Evolutionary conservation across 208 protist genomes (phyloP).

Genomic region (Leishmania mexicana): DNA sequence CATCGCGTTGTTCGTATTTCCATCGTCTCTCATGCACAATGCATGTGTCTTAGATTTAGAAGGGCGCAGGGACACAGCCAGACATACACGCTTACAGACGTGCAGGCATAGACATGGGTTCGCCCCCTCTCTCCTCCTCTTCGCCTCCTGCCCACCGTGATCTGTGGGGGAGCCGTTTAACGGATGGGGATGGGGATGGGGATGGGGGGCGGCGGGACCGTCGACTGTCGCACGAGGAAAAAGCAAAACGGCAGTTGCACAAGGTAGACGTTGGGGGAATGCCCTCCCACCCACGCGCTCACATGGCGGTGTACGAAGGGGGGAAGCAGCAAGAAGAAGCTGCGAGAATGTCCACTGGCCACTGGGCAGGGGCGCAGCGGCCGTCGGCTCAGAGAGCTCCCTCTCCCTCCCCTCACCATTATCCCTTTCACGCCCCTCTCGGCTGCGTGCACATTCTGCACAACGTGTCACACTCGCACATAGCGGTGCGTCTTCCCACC

Average conservation of each 20-base stretch:
- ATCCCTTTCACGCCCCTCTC: no score
- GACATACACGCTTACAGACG: neutral
- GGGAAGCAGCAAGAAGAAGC: neutral
- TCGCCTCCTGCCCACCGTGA: neutral
- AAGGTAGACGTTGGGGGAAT: neutral
- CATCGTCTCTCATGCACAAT: neutral
- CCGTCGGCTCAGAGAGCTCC: neutral
- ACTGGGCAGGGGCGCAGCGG: neutral
- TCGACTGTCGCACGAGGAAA: neutral
- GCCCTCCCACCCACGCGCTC: neutral
- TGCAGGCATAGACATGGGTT: neutral
- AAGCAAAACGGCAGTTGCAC: neutral
- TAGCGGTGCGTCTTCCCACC: neutral
- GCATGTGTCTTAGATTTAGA: neutral
- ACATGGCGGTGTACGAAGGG: neutral
- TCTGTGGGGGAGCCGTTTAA: neutral
- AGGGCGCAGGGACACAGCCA: neutral
- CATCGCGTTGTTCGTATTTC: neutral
- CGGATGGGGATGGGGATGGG: neutral
- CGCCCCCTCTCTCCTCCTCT: neutral
- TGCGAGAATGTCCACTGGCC: neutral
- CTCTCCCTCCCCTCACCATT: neutral
- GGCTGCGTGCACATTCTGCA: neutral
- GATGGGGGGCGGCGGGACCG: neutral
- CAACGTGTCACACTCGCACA: neutral